Evolutionary conservation across 179 eudicot genomes (phyloP), one percentile per base, ranked within the genome.

Genomic region (Vitellaria paradoxa): DNA sequence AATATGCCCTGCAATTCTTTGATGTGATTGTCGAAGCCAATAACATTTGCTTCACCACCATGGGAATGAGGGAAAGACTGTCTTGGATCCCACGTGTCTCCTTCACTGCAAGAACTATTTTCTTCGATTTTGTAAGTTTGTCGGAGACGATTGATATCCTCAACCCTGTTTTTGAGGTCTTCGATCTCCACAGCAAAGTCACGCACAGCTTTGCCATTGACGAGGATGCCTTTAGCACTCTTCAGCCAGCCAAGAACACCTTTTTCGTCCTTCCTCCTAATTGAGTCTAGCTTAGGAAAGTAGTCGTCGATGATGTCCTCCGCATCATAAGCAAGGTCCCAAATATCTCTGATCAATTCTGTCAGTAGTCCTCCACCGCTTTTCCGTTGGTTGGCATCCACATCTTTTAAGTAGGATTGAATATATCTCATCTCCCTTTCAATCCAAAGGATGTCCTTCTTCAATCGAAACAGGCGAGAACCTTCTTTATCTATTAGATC

Each of bases 331-430:
- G 74, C 73, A 50, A 81, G 76, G 47, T 71, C 74, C 66, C 61
- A 37, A 6, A 81, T 76, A 15, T 67, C 57, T 6, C 15, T 57
- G 3, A 76, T 60, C 37, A 30, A 30, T 30, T 42, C 50, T 53
- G 61, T 64, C 50, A 3, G 64, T 24, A 30, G 37, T 17, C 23
- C 21, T 24, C 56, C 47, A 0, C 53, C 8, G 71, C 23, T 59
- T 30, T 53, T 17, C 0, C 4, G 40, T 42, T 65, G 67, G 46
- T 26, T 73, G 15, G 53, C n/a, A 17, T 76, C 80, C 5, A 57
- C 69, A 59, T 81, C 80, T 53, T 72, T 47, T 18, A 81, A 61
- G 52, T 26, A 81, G 20, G 77, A 42, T 24, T 72, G 77, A 6
- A 81, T 55, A 42, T 7, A 13, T 26, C 74, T 77, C 77, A 81